Percentiles rank a stretch among this genome's conserved stretches.
Evolutionary conservation across 1,284 basidiomycete species (phyloP).

Genomic region (Spongiforma sp.): DNA sequence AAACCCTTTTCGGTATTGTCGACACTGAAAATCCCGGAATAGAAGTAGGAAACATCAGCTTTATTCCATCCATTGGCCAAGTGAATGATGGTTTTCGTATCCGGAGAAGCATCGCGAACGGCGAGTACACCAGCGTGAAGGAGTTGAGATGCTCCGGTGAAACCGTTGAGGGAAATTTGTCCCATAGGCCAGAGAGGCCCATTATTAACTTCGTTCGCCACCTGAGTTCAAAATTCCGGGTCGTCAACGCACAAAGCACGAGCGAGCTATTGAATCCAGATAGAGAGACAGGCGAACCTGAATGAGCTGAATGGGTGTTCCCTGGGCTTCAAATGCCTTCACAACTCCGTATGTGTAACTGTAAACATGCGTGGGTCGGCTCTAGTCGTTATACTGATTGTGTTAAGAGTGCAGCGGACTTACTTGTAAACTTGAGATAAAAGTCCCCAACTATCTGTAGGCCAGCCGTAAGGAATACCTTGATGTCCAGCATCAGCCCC

Average conservation of each 20-base stretch:
- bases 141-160: conserved; percentile 15
- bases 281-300: conserved; percentile 11
- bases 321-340: conserved; percentile 16
- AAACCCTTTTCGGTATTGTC: neutral
- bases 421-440: conserved; percentile 18
- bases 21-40: conserved; percentile 7
- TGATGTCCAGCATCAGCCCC: conserved; percentile 19
- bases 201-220: conserved; percentile 23
- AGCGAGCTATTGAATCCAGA: neutral
- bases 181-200: conserved; percentile 20
- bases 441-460: conserved; percentile 12
- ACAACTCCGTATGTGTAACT: conserved; percentile 20
- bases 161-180: conserved; percentile 12
- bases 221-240: conserved; percentile 10
- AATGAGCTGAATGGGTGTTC: conserved; percentile 18
- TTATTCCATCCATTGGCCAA: conserved; percentile 16
- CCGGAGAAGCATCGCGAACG: conserved; percentile 18
- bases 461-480: conserved; percentile 20
- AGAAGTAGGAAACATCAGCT: conserved; percentile 14
- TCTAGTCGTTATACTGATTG: neutral
- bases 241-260: neutral
- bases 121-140: conserved; percentile 23
- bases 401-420: neutral
- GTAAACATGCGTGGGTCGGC: neutral
- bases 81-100: conserved; percentile 16